Evolutionary conservation across 345 rosid genomes (phyloP).

Genomic region (Iberis pinnata): DNA sequence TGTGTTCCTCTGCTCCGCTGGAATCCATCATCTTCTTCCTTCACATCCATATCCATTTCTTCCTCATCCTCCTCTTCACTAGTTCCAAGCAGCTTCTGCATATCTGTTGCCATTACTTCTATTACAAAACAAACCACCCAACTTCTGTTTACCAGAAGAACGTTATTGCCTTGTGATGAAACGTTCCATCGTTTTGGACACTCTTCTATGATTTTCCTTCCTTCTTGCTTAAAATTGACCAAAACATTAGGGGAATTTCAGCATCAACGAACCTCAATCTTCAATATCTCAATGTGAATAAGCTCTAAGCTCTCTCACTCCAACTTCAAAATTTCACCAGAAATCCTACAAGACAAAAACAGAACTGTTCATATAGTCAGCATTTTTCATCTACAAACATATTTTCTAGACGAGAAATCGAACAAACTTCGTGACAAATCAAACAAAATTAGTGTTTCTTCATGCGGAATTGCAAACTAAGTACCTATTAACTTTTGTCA

Average conservation of each 20-base stretch:
- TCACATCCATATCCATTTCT: conserved; percentile 80
- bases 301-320: conserved; percentile 7
- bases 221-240: no score
- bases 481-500: no score
- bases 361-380: no score
- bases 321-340: conserved; percentile 10
- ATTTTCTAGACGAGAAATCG: not conserved
- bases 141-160: conserved; percentile 21
- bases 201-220: no score
- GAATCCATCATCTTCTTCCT: conserved; percentile 74
- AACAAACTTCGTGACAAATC: not conserved
- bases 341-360: conserved; percentile 4
- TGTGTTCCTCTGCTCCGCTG: conserved; percentile 49
- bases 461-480: conserved; percentile 7
- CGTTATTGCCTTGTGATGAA: conserved; percentile 11
- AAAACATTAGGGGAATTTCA: no score
- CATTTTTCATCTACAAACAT: no score
- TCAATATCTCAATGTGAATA: conserved; percentile 10
- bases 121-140: no score
- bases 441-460: not conserved
- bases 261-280: no score
- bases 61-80: conserved; percentile 95
- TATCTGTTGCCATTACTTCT: conserved; percentile 73
- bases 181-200: conserved; percentile 26
- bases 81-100: conserved; percentile 60